Conservation (phyloP, 139 green algal species). For the Nannochloris sp. region DNA sequence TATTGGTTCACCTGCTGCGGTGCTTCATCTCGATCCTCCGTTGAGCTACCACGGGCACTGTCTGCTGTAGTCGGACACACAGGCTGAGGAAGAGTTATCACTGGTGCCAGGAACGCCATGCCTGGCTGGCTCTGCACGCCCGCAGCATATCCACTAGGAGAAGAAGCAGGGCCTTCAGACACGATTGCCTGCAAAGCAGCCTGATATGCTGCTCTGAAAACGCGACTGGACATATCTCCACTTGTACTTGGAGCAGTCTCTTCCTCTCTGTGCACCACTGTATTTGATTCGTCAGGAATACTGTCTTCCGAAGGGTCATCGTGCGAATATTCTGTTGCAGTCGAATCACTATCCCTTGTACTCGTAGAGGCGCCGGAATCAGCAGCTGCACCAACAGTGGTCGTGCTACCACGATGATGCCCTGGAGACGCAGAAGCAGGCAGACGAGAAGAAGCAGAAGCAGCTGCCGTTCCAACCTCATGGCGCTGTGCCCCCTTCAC, state of each 20-base stretch:
- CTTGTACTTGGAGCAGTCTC: neutral
- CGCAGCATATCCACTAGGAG: neutral
- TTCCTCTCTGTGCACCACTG: neutral
- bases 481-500: slow-evolving; percentile 27
- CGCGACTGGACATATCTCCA: neutral
- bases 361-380: too few relatives aligned
- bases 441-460: too few relatives aligned
- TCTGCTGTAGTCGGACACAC: slow-evolving; percentile 4
- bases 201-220: slow-evolving; percentile 15
- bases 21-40: neutral
- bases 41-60: neutral
- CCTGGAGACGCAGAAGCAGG: too few relatives aligned
- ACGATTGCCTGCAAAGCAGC: slow-evolving; percentile 32
- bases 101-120: slow-evolving; percentile 14
- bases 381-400: too few relatives aligned
- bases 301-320: too few relatives aligned
- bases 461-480: neutral
- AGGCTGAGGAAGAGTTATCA: slow-evolving; percentile 21
- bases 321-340: too few relatives aligned
- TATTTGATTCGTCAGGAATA: neutral
- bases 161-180: neutral
- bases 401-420: too few relatives aligned
- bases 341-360: too few relatives aligned
- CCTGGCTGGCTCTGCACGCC: too few relatives aligned
- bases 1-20: neutral